Conservation (phyloP, 208 protist species). For the Wallacemonas sp. region DNA sequence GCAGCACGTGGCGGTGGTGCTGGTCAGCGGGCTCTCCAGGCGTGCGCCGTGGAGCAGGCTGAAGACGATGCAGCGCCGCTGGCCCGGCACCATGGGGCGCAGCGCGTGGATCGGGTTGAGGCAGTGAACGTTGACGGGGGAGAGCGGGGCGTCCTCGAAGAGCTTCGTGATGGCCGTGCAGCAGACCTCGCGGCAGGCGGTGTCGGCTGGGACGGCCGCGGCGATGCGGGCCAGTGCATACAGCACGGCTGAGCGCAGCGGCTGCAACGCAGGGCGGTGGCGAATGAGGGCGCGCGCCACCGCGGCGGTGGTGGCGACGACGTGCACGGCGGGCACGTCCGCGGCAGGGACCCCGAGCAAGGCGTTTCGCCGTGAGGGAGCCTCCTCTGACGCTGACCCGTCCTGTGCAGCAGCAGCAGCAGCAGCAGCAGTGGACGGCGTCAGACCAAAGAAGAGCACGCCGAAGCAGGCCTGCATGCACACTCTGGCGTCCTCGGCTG, state of each 20-base stretch:
- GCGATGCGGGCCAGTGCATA: conserved; percentile 66
- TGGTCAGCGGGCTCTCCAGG: conserved; percentile 33
- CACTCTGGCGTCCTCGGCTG: conserved; percentile 19
- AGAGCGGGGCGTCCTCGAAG: conserved; percentile 48
- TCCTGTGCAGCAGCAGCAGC: too few relatives aligned
- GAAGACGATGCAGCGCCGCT: conserved; percentile 65
- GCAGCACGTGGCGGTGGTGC: conserved; percentile 56
- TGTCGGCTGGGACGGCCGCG: conserved; percentile 27
- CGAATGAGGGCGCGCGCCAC: conserved; percentile 67
- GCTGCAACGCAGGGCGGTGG: conserved; percentile 26
- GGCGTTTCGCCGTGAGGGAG: too few relatives aligned
- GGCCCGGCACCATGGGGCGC: conserved; percentile 57
- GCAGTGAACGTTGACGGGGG: conserved; percentile 44
- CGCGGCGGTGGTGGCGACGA: conserved; percentile 49
- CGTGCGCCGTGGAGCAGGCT: conserved; percentile 58
- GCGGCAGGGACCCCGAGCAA: too few relatives aligned
- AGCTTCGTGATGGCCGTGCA: conserved; percentile 54
- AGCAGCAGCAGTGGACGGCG: too few relatives aligned
- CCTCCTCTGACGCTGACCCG: too few relatives aligned
- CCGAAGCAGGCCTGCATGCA: conserved; percentile 51
- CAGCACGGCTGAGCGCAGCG: conserved; percentile 61
- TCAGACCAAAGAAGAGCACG: conserved; percentile 39
- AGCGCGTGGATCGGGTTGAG: conserved; percentile 40
- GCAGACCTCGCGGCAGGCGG: conserved; percentile 54
- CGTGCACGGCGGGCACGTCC: conserved; percentile 33